A percentile compares a stretch with the other conserved stretches of the same genome.
phyloP scores from a whole-genome alignment of 306 rosid genomes.

The Carpinus viminea region DNA sequence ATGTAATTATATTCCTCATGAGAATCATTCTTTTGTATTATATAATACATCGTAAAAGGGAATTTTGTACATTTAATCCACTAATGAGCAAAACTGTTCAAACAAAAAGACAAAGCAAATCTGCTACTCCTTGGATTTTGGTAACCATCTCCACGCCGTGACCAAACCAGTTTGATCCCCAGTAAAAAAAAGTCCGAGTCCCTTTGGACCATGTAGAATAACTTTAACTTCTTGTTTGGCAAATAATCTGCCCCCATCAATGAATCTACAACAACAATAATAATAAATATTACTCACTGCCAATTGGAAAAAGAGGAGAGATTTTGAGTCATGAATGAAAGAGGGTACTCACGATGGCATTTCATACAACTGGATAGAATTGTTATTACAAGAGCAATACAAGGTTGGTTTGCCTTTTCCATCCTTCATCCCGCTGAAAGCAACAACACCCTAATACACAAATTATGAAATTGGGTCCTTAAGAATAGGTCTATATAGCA shows the following conservation, averaged over 20 bases:
- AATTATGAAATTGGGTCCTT: not conserved
- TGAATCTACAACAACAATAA: slow-evolving; percentile 24
- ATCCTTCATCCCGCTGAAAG: slow-evolving; percentile 36
- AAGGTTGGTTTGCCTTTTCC: slow-evolving; percentile 30
- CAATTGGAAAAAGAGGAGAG: not conserved
- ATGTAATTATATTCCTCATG: too few species aligned
- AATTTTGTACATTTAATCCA: too few species aligned
- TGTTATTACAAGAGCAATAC: slow-evolving; percentile 38
- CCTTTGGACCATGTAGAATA: slow-evolving; percentile 31
- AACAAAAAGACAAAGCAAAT: too few species aligned
- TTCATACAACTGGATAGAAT: slow-evolving; percentile 42
- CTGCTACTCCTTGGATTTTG: not conserved
- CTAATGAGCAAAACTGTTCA: too few species aligned
- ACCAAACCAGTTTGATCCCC: slow-evolving; percentile 44
- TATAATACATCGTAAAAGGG: too few species aligned
- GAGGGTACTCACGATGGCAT: slow-evolving; percentile 46
- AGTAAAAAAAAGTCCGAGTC: slow-evolving; percentile 42
- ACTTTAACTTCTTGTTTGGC: slow-evolving; percentile 25
- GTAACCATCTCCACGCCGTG: slow-evolving; percentile 42
- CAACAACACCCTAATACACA: slow-evolving; percentile 38
- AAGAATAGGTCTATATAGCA: not conserved
- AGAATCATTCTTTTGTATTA: too few species aligned
- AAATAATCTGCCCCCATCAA: slow-evolving; percentile 43
- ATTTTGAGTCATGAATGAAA: not conserved
- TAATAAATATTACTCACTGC: not conserved